Evolutionary conservation across 192 early-diverging fungal species (phyloP).

Genomic region (Mortierella antarctica): DNA sequence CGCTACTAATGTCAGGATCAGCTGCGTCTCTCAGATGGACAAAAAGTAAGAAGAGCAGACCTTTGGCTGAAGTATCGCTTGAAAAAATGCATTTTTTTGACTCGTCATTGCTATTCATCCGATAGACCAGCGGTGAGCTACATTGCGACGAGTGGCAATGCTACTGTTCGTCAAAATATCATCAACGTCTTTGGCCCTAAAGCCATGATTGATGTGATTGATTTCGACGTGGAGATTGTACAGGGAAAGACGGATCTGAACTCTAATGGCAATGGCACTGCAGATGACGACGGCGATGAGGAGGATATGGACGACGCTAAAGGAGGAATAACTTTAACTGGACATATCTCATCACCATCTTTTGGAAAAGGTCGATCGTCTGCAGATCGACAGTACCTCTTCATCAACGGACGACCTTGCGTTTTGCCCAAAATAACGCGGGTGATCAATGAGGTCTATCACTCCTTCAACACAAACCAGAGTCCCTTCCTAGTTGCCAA

Average conservation of each 20-base stretch:
- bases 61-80: not conserved
- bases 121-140: conserved; percentile 60
- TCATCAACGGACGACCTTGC: conserved; percentile 91
- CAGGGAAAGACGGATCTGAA: conserved; percentile 13
- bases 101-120: not conserved
- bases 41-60: conserved; percentile 57
- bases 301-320: conserved; percentile 14
- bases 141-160: conserved; percentile 72
- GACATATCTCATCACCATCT: conserved; percentile 71
- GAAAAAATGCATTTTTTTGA: not conserved
- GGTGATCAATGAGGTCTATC: conserved; percentile 87
- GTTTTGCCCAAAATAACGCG: conserved; percentile 81
- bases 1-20: conserved; percentile 72
- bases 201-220: conserved; percentile 52
- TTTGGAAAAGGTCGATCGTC: conserved; percentile 77
- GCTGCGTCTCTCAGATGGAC: conserved; percentile 66
- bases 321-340: conserved; percentile 44
- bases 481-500: conserved; percentile 85
- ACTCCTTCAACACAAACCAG: conserved; percentile 70
- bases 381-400: conserved; percentile 88
- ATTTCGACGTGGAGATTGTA: conserved; percentile 59
- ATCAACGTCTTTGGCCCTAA: conserved; percentile 82
- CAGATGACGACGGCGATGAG: not conserved
- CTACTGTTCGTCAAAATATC: conserved; percentile 72
- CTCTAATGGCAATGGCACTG: not conserved